A percentile compares a stretch with the other conserved stretches of the same genome.
Evolutionary conservation across 2,329 filamentous ascomycete genomes (phyloP).

Genomic region (Ophiostoma himal-ulmi): DNA sequence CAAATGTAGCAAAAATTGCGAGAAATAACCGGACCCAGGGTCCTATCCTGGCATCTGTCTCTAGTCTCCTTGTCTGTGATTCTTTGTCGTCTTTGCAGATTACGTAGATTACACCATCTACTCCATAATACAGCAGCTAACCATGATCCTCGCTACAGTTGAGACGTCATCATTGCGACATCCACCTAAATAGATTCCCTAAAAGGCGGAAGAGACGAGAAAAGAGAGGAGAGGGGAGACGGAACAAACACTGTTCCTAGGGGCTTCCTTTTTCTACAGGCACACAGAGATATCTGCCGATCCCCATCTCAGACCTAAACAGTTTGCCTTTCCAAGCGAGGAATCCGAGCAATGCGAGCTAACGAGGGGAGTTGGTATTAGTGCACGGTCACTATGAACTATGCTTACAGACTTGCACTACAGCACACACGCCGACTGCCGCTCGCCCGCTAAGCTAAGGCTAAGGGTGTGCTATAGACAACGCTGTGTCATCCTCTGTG

Average conservation of each 20-base stretch:
- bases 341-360: not conserved
- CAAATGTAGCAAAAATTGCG: not conserved
- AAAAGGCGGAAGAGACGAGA: no score
- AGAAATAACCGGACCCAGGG: not conserved
- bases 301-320: not conserved
- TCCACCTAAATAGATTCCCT: not conserved
- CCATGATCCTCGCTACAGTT: not conserved
- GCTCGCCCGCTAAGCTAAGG: not conserved
- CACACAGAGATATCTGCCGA: not conserved
- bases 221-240: no score
- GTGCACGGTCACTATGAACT: no score
- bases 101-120: not conserved
- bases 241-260: no score
- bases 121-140: not conserved
- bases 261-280: not conserved
- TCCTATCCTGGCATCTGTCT: not conserved
- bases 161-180: conserved; percentile 6
- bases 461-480: not conserved
- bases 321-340: not conserved
- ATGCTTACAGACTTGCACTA: no score
- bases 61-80: no score
- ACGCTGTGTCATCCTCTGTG: not conserved
- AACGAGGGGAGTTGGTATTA: no score
- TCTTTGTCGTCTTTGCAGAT: not conserved
- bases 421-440: not conserved